Base-by-base conservation (phyloP, 768 basidiomycete genomes). In the Tricholoma sp. region DNA sequence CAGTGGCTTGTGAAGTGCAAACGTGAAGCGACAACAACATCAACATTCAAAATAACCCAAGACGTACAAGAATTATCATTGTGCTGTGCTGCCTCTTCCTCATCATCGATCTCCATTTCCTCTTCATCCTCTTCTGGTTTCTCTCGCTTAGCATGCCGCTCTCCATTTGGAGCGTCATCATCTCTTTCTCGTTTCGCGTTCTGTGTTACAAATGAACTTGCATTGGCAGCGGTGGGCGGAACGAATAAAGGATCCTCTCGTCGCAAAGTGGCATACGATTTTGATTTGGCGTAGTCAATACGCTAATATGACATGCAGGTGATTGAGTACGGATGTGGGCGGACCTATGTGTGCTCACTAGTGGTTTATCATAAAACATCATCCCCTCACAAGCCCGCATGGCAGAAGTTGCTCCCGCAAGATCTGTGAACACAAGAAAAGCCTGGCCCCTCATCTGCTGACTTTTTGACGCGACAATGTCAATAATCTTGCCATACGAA, bases 41-140 rank as follows among this genome's bases (percentile, higher is more conserved):
- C 54, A 57, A 42, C 57, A 65, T 60, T 58, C 63, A 55, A 31
- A 67, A 66, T 52, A 49, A 49, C 41, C 67, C 50, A 65, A 59
- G 64, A 77, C 81, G 68, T 77, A 85, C 83, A 80, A 61, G 74
- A 63, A 61, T 72, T 69, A 58, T 63, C 69, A 50, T 70, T 69
- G 53, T 70, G 71, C 58, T 72, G 77, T 48, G 74, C 72, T 36
- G 74, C 68, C 54, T 89, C 86, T 47, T 91, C 88, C 48, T 97
- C 93, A 50, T 94, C 92, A 58, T 94, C 93, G 65, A 94, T 91
- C 73, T 96, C 94, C 88, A 95, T 95, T 74, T 94, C 91, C 67
- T 89, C 89, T 54, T 85, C 93, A 59, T 91, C 89, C 61, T 84
- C 83, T 53, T 80, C 85, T 44, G 77, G 73, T 69, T 84, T 91